Conservation (phyloP, 2,329 filamentous ascomycete species). For the Aotearoamyces nothofagi region DNA sequence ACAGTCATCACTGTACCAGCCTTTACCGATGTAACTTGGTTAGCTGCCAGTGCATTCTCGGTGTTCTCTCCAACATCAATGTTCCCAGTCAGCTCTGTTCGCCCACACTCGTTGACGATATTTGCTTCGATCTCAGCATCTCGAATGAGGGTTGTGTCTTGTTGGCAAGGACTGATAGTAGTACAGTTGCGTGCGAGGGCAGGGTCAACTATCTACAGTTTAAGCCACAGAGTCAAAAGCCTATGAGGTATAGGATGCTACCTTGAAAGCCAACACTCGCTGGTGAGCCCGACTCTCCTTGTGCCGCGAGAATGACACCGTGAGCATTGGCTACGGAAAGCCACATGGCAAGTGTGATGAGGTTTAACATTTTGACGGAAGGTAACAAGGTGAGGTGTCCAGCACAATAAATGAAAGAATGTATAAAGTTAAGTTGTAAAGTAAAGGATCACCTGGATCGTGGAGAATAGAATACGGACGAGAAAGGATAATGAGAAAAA, state of each 20-base stretch:
- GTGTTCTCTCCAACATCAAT: slow-evolving; percentile 45
- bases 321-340: slow-evolving; percentile 25
- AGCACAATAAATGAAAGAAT: slow-evolving; percentile 21
- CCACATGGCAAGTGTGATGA: slow-evolving; percentile 17
- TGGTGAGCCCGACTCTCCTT: slow-evolving; percentile 29
- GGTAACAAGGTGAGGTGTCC: slow-evolving; percentile 13
- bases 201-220: slow-evolving; percentile 30
- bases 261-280: slow-evolving; percentile 28
- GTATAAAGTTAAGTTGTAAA: slow-evolving; percentile 15
- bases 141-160: slow-evolving; percentile 47
- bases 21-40: slow-evolving; percentile 32
- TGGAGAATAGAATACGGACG: slow-evolving; percentile 11
- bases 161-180: slow-evolving; percentile 48
- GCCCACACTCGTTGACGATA: slow-evolving; percentile 43
- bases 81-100: slow-evolving; percentile 42
- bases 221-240: neutral
- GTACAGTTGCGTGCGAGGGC: slow-evolving; percentile 46
- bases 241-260: neutral
- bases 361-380: slow-evolving; percentile 23
- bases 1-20: slow-evolving; percentile 29
- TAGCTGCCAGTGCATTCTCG: slow-evolving; percentile 31
- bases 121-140: slow-evolving; percentile 36
- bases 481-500: slow-evolving; percentile 10
- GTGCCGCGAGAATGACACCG: slow-evolving; percentile 30
- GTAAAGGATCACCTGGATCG: slow-evolving; percentile 13